A percentile compares a stretch with the other conserved stretches of the same genome.
Evolutionary conservation across 2,329 filamentous ascomycete species (phyloP).

Genomic region (Fusarium ramigenum): DNA sequence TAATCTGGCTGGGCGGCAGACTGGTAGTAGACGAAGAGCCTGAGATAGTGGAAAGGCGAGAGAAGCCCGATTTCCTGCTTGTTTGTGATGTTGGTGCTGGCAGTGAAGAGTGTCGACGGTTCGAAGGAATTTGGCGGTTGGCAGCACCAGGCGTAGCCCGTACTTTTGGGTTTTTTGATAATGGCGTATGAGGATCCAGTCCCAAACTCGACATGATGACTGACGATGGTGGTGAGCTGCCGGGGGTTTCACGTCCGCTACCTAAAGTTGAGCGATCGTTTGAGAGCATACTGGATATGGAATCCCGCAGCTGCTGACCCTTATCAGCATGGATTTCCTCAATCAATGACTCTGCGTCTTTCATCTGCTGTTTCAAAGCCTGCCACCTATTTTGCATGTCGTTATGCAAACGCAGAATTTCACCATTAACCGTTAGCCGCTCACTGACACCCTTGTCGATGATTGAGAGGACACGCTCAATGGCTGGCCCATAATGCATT

Average conservation of each 20-base stretch:
- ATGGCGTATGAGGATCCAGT: conserved; percentile 58
- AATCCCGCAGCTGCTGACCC: conserved; percentile 85
- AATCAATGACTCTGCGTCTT: conserved; percentile 76
- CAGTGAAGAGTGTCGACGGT: conserved; percentile 59
- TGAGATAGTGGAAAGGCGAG: conserved; percentile 58
- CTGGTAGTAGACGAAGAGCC: conserved; percentile 60
- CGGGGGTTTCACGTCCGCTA: conserved; percentile 76
- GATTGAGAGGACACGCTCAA: conserved; percentile 88
- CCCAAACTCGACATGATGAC: conserved; percentile 68
- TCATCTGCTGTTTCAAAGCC: conserved; percentile 78
- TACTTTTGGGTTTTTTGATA: conserved; percentile 53
- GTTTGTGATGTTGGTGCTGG: conserved; percentile 55
- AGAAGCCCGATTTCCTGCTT: conserved; percentile 53
- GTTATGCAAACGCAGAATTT: conserved; percentile 85
- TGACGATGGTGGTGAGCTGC: conserved; percentile 71
- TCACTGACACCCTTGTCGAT: conserved; percentile 97
- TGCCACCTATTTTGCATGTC: conserved; percentile 89
- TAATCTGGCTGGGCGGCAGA: conserved; percentile 50
- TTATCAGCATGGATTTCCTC: conserved; percentile 75
- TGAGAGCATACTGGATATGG: conserved; percentile 90
- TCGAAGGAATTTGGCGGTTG: conserved; percentile 56
- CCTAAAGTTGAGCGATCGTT: conserved; percentile 78
- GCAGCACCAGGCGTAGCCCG: conserved; percentile 60
- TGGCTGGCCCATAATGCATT: conserved; percentile 90
- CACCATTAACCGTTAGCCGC: conserved; percentile 94